Percentiles rank a stretch among this genome's conserved stretches.
phyloP scores from a whole-genome alignment of 75 land plant genomes.

The Selaginella moellendorffii region DNA sequence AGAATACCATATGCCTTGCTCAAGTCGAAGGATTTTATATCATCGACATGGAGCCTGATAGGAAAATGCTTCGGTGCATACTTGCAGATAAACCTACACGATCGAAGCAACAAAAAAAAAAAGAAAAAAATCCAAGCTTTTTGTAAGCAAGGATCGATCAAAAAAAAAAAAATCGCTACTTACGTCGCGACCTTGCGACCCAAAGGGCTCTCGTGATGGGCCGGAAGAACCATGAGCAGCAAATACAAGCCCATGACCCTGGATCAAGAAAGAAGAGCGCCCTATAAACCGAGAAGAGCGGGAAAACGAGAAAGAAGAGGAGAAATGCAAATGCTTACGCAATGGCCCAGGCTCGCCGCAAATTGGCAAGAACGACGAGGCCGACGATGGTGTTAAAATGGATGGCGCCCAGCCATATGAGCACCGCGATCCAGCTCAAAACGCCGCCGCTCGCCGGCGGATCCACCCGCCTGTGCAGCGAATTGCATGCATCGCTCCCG shows the following conservation, averaged over 20 bases:
- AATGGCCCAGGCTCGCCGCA: background rate
- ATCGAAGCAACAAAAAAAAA: too few relatives aligned
- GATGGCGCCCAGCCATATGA: conserved; percentile 5
- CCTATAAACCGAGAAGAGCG: background rate
- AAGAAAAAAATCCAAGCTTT: background rate
- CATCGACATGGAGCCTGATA: conserved; percentile 16
- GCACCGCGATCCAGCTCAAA: background rate
- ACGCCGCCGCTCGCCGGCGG: too few relatives aligned
- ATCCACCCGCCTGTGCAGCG: too few relatives aligned
- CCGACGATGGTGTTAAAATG: conserved; percentile 3
- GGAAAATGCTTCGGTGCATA: conserved; percentile 23
- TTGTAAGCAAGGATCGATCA: background rate
- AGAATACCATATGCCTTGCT: conserved; percentile 16
- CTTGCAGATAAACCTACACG: conserved; percentile 18
- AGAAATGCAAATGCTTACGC: conserved; percentile 2
- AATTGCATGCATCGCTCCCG: too few relatives aligned
- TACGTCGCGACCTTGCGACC: conserved; percentile 17
- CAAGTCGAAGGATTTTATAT: conserved; percentile 15
- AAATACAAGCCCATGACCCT: conserved; percentile 14
- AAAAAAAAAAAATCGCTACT: background rate
- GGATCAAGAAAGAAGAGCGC: background rate
- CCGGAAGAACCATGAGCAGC: conserved; percentile 18
- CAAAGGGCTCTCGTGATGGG: conserved; percentile 10
- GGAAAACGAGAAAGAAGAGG: background rate
- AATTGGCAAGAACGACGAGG: conserved; percentile 5